Evolutionary conservation across 2,329 filamentous ascomycete genomes (phyloP), one percentile per base, ranked within the genome.

Genomic region (Fusarium temperatum): DNA sequence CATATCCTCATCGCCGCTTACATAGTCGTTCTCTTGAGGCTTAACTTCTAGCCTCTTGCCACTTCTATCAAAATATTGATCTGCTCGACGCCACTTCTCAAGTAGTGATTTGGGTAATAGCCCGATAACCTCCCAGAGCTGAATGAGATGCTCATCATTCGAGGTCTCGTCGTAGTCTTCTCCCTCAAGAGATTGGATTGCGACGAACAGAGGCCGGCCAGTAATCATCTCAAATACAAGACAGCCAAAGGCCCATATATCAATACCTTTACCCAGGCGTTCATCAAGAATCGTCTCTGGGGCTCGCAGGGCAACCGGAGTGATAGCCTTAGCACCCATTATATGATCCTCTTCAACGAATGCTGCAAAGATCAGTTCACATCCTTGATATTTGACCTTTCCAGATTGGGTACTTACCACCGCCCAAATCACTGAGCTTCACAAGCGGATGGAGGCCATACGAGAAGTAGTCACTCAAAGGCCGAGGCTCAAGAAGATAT

Each of bases 321-420:
- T 62, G 15, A 62, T 12, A 1, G 17, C 18, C 8, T 30, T 1
- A 22, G 32, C 3, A 8, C 6, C 50, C 9, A 3, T 8, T 22
- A 54, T 6, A 2, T 18, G 7, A 5, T 17, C 2, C 17, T 38
- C 32, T 38, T 22, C 32, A 5, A 5, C 8, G 10, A 38, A 53
- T 22, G 32, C 50, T 53, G 12, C 13, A 4, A 14, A 36, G 4
- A 6, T 36, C 30, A 51, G 18, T 10, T 1, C 13, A 20, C 2
- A 3, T 8, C 12, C 17, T 15, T 9, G 2, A 0, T 15, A 24
- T n/a, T 12, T 6, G 18, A 8, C 6, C 10, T 0, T 3, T n/a
- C 4, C 9, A 51, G 17, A 9, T 20, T 4, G 14, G 11, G 17
- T 5, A 24, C 59, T 22, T 5, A 38, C 59, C 30, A 2, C 51